Evolutionary conservation across 108 stramenopile genomes (phyloP).

Genomic region (Cyclotella atomus): DNA sequence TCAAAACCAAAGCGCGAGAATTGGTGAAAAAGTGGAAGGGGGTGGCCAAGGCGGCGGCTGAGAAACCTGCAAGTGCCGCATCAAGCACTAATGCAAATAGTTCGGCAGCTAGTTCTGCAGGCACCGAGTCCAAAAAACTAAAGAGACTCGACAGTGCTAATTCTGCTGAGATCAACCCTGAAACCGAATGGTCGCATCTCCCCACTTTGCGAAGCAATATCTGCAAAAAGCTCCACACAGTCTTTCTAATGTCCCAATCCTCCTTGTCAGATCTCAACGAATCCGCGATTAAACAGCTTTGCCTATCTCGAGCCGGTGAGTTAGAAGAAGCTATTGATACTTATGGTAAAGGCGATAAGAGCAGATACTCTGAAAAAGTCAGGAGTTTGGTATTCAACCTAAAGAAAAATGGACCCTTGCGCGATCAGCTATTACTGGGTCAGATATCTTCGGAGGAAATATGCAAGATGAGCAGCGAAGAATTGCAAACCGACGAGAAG

Average conservation of each 20-base stretch:
- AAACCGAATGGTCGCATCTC: slow-evolving; percentile 69
- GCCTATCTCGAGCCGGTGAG: slow-evolving; percentile 68
- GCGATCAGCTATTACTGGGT: slow-evolving; percentile 69
- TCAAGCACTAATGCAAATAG: slow-evolving; percentile 4
- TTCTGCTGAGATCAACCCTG: slow-evolving; percentile 30
- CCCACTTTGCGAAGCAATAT: slow-evolving; percentile 71
- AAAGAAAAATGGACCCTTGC: slow-evolving; percentile 78
- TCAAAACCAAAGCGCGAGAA: slow-evolving; percentile 63
- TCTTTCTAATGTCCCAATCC: slow-evolving; percentile 53
- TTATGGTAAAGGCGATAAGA: slow-evolving; percentile 45
- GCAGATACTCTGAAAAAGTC: slow-evolving; percentile 73
- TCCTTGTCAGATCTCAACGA: slow-evolving; percentile 68
- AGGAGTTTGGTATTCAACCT: slow-evolving; percentile 84
- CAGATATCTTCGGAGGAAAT: slow-evolving; percentile 56
- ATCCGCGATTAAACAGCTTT: slow-evolving; percentile 68
- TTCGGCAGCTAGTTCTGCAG: too few species aligned
- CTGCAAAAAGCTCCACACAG: slow-evolving; percentile 70
- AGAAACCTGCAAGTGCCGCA: slow-evolving; percentile 5
- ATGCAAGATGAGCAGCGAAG: slow-evolving; percentile 69
- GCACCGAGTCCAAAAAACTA: slow-evolving; percentile 8
- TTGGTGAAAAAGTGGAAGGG: slow-evolving; percentile 91
- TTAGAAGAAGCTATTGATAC: slow-evolving; percentile 70
- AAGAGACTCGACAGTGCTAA: slow-evolving; percentile 38
- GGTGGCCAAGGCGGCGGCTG: slow-evolving; percentile 59
- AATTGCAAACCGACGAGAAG: slow-evolving; percentile 74